Conservation (phyloP, 257 asterid genomes). For the Knoxia roxburghii region DNA sequence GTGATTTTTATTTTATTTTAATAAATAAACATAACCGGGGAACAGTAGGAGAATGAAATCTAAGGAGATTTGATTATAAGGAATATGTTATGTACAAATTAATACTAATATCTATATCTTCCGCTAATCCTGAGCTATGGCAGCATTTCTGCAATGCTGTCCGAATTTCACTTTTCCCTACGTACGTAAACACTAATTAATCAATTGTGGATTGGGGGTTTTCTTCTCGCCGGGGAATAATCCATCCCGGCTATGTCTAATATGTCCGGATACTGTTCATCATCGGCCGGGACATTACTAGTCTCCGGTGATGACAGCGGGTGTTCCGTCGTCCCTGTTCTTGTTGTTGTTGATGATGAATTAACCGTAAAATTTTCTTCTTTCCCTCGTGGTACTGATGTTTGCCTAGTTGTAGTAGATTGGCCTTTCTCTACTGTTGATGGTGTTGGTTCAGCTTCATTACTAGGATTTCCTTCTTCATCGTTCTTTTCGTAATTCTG, state of each 20-base stretch:
- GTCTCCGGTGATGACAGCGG: slow-evolving; percentile 14
- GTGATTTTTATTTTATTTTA: too few species aligned
- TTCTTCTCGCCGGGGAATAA: slow-evolving; percentile 70
- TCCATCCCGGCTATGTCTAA: slow-evolving; percentile 76
- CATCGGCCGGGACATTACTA: slow-evolving; percentile 11
- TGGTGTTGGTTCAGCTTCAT: slow-evolving; percentile 19
- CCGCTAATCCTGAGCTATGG: slow-evolving; percentile 33
- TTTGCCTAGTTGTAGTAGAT: slow-evolving; percentile 24
- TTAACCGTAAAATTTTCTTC: slow-evolving; percentile 28
- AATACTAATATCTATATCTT: not conserved
- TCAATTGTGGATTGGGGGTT: slow-evolving; percentile 75
- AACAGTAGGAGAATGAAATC: too few species aligned
- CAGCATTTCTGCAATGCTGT: slow-evolving; percentile 46
- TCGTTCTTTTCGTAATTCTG: slow-evolving; percentile 37
- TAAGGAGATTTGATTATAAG: too few species aligned
- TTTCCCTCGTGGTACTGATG: slow-evolving; percentile 13
- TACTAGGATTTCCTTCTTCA: slow-evolving; percentile 18
- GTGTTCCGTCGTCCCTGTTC: not conserved
- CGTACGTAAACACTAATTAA: not conserved
- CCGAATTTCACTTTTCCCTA: slow-evolving; percentile 13
- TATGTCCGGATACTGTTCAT: slow-evolving; percentile 45
- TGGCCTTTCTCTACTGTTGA: slow-evolving; percentile 15
- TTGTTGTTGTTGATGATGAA: slow-evolving; percentile 19
- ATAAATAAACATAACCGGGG: too few species aligned
- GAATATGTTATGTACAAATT: slow-evolving; percentile 37